Evolutionary conservation across 179 eudicot genomes (phyloP).

Genomic region (Silene coronaria): DNA sequence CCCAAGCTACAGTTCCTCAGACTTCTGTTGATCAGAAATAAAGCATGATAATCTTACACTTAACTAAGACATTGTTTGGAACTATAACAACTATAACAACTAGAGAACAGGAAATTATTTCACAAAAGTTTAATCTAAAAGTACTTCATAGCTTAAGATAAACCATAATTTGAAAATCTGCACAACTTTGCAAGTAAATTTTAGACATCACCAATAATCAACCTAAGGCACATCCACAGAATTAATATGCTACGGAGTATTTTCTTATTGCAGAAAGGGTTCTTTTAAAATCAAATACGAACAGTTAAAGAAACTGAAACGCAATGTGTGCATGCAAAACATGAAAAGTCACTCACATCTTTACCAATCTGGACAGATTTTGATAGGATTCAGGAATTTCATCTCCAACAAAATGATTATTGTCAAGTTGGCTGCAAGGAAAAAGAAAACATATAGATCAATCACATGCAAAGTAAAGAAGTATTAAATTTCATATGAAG

Average conservation of each 20-base stretch:
- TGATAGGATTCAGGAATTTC: slow-evolving; percentile 49
- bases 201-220: neutral
- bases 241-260: neutral
- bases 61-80: neutral
- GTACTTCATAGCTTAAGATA: neutral
- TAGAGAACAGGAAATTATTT: neutral
- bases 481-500: neutral
- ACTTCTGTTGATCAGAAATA: slow-evolving; percentile 44
- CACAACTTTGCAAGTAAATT: neutral
- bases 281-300: neutral
- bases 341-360: slow-evolving; percentile 39
- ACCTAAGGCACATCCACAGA: neutral
- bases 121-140: neutral
- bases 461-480: neutral
- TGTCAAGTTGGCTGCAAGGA: slow-evolving; percentile 56
- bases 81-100: neutral
- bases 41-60: neutral
- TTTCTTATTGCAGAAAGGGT: neutral
- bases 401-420: slow-evolving; percentile 42
- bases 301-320: neutral
- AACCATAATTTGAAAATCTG: neutral
- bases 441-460: slow-evolving; percentile 1
- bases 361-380: slow-evolving; percentile 45
- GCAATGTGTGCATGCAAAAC: slow-evolving; percentile 6
- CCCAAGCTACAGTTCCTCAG: slow-evolving; percentile 50